Base-by-base conservation (phyloP, 306 rosid genomes). In the Comarum palustre region DNA sequence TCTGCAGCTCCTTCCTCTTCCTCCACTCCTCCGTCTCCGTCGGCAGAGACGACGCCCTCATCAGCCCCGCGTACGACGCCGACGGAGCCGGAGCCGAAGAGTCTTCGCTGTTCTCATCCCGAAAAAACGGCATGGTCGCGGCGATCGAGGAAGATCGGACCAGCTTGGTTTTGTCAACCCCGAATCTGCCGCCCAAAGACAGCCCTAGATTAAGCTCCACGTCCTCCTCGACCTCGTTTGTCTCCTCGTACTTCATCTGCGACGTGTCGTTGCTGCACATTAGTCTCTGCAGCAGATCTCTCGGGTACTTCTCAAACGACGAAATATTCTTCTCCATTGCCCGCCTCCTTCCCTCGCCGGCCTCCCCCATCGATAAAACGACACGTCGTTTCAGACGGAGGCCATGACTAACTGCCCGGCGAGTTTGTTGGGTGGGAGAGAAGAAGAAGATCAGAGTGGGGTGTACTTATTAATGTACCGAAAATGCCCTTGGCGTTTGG, bases 1-100 rank as follows among this genome's bases (percentile, higher is more conserved):
- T 88, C 83, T 95, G 99, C 72, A 95, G 31, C 71, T 91, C 96
- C 88, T 95, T 95, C 88, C 97, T 67, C 92, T 92, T 88, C 87
- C 97, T 73, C 99, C 97, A 95, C 85, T 87, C 89, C 85, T 91
- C 93, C 1, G 96, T 84, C 96, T 91, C 96, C 36, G 87, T 55
- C n/a, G 99, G 99, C 16, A 95, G 92, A 10, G 96, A 95, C 0
- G 99, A 85, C 0, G 96, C 60, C 71, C 99, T 84, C 59, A 80
- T 73, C 22, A 94, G 83, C 2, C 74, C 43, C 31, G 84, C 29
- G 36, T 86, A 74, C 71, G 75, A 81, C 16, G 75, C 27, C 3
- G 63, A 79, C 15, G 87, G 67, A 17, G 86, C 74, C 17, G 82
- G 75, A 47, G 66, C 77, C 1, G 69, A 38, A 0, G 77, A 65